Base-by-base conservation (phyloP, 352 stramenopile species). In the Phytophthora chlamydospora region DNA sequence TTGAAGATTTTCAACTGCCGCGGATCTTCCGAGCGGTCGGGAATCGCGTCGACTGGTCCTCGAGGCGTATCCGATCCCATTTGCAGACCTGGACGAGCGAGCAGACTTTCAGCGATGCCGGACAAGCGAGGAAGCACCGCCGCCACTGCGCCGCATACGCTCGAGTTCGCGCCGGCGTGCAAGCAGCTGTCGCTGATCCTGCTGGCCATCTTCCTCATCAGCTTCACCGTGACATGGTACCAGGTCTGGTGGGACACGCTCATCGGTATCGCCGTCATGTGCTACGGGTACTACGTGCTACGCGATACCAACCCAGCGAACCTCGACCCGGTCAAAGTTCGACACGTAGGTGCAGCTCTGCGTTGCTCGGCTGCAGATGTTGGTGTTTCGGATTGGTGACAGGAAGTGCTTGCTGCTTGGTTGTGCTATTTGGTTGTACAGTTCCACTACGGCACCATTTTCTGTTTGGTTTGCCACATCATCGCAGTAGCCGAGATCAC, bases 201-300 rank as follows among this genome's bases (percentile, higher is more conserved):
- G 19, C 34, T 89, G 32, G 68, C 46, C 9, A 46, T 90, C 27
- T 89, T 80, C 68, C 16, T 76, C 34, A 48, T 80, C 48, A 88
- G 81, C 66, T 90, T 93, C 68, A 73, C 74, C 14, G 67, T 88
- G n/a, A 87, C 82, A 32, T 93, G 85, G 85, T 91, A 90, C 69
- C 70, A 73, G 38, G 80, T 93, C 33, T 93, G 80, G 81, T 93
- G 84, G 84, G 84, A 93, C 67, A 83, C 80, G 34, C 58, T 89
- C 60, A 80, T 91, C 39, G 77, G 74, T 4, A 33, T 93, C 3
- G 17, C 63, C 10, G 76, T 89, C 21, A 76, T 73, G 21, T 40
- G 45, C 13, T 75, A 68, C 21, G 85, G 82, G 27, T 90, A 87
- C 58, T 88, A 81, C 62, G 59, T 53, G 31, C 71, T 93, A 8